A percentile compares a stretch with the other conserved stretches of the same genome.
Evolutionary conservation across 192 early-diverging fungal species (phyloP).

Genomic region (Linderina pennispora): DNA sequence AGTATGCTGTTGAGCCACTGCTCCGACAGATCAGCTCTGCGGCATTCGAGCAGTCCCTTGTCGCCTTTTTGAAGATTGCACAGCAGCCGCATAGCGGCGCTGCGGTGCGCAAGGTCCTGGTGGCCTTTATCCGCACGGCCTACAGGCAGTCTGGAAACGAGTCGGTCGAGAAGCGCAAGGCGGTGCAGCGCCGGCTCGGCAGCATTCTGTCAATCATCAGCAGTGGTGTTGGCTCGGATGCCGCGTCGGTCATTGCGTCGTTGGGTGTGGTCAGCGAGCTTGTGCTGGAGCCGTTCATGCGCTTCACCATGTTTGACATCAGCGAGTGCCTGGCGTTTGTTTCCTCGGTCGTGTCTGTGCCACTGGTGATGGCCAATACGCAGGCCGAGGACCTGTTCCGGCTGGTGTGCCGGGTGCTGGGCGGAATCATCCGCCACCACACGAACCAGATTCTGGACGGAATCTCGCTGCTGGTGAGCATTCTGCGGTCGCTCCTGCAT

Average conservation of each 20-base stretch:
- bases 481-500: slow-evolving; percentile 25
- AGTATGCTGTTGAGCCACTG: slow-evolving; percentile 23
- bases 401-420: slow-evolving; percentile 11
- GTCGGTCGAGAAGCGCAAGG: slow-evolving; percentile 12
- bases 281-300: slow-evolving; percentile 15
- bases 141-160: slow-evolving; percentile 5
- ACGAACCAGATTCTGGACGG: slow-evolving; percentile 16
- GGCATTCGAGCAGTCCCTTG: slow-evolving; percentile 14
- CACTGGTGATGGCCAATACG: not conserved
- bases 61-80: slow-evolving; percentile 7
- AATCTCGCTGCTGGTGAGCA: slow-evolving; percentile 10
- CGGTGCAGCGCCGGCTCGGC: slow-evolving; percentile 23
- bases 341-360: slow-evolving; percentile 6
- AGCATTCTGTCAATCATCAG: slow-evolving; percentile 16
- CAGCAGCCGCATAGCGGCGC: not conserved
- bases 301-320: slow-evolving; percentile 28
- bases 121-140: slow-evolving; percentile 16
- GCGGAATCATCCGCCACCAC: slow-evolving; percentile 22
- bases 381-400: slow-evolving; percentile 9
- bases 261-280: slow-evolving; percentile 17
- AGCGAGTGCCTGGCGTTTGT: slow-evolving; percentile 18
- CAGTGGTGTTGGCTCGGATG: not conserved
- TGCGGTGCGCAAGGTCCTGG: slow-evolving; percentile 9
- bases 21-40: slow-evolving; percentile 8
- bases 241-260: not conserved